Conservation (phyloP, 768 basidiomycete species). For the Xerocomus potaroensis region DNA sequence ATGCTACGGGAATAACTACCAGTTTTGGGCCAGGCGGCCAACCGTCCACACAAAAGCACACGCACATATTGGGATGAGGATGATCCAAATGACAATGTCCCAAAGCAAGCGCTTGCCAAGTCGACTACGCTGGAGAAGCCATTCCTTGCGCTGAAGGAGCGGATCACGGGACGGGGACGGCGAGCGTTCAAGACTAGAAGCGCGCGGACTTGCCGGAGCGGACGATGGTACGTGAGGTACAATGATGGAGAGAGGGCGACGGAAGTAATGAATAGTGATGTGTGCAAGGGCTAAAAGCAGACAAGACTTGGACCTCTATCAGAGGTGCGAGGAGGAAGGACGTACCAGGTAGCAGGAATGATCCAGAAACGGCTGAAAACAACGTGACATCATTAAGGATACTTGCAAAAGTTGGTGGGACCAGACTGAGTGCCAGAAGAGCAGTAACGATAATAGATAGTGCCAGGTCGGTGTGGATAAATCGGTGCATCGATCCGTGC, state of each 20-base stretch:
- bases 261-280: slow-evolving; percentile 79
- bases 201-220: slow-evolving; percentile 16
- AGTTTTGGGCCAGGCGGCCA: slow-evolving; percentile 48
- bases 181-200: slow-evolving; percentile 14
- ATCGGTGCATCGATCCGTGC: slow-evolving; percentile 39
- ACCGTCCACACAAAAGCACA: slow-evolving; percentile 54
- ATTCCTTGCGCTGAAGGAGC: slow-evolving; percentile 83
- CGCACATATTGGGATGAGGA: slow-evolving; percentile 57
- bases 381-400: slow-evolving; percentile 48
- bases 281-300: slow-evolving; percentile 58
- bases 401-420: slow-evolving; percentile 36
- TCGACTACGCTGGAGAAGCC: slow-evolving; percentile 71
- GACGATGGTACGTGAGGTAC: slow-evolving; percentile 48
- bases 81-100: slow-evolving; percentile 81
- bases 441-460: slow-evolving; percentile 39
- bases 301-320: neutral
- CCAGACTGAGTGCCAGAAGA: slow-evolving; percentile 43
- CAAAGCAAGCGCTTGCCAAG: slow-evolving; percentile 70
- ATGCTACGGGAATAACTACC: slow-evolving; percentile 37
- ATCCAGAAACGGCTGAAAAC: slow-evolving; percentile 47
- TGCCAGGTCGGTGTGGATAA: slow-evolving; percentile 41
- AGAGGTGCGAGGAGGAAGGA: neutral
- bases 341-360: slow-evolving; percentile 62
- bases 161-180: slow-evolving; percentile 48
- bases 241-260: slow-evolving; percentile 78